These are phyloP conservation scores for Cicer arietinum DNA, from an alignment of 306 rosid species.

Conservation along the genomic window DNA sequence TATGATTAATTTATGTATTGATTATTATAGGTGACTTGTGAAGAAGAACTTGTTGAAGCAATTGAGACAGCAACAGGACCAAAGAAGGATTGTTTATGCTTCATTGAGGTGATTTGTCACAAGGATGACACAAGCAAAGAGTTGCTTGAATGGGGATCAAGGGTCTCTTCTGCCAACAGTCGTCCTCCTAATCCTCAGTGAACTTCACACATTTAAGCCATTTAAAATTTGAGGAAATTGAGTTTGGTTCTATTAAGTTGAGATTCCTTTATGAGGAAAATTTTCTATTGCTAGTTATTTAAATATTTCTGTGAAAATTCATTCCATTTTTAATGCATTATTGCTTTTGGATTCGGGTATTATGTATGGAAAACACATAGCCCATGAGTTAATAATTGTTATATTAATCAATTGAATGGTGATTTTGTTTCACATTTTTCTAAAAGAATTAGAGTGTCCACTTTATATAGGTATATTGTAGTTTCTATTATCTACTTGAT, in stretches of 20 bases:
- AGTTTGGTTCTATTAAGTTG: conserved; percentile 15
- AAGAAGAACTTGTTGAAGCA: conserved; percentile 66
- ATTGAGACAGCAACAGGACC: conserved; percentile 55
- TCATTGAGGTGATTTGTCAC: conserved; percentile 68
- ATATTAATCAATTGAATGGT: too few species aligned
- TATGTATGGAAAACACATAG: too few species aligned
- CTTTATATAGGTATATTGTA: too few species aligned
- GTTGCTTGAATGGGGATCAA: conserved; percentile 69
- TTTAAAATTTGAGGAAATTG: not conserved
- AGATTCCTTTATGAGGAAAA: conserved; percentile 5
- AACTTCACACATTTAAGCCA: conserved; percentile 8
- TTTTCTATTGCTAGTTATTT: not conserved
- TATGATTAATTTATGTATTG: not conserved
- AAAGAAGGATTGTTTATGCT: conserved; percentile 60
- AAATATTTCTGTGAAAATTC: not conserved
- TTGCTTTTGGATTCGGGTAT: not conserved
- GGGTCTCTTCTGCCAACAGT: conserved; percentile 53
- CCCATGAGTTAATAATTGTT: too few species aligned
- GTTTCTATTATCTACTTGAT: too few species aligned
- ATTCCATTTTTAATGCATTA: not conserved
- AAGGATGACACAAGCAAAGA: conserved; percentile 77
- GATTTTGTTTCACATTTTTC: too few species aligned
- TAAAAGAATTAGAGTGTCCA: too few species aligned
- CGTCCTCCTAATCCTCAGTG: conserved; percentile 57
- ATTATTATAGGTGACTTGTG: conserved; percentile 55